A percentile compares a stretch with the other conserved stretches of the same genome.
Evolutionary conservation across 148 eudicot genomes (phyloP).

Genomic region (Suaeda aralocaspica): DNA sequence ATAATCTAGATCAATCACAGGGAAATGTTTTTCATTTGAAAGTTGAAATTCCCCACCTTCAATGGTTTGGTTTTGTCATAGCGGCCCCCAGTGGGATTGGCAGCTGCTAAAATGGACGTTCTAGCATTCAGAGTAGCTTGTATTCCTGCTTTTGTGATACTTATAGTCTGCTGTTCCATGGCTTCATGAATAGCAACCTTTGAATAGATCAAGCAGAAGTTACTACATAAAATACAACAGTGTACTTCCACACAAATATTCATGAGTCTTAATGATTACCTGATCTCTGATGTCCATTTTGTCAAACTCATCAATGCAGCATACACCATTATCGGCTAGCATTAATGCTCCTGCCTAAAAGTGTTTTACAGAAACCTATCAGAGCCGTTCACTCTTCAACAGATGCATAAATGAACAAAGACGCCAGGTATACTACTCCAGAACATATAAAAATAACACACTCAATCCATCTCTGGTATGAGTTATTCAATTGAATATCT

Average conservation of each 20-base stretch:
- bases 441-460: too few species aligned
- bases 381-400: slow-evolving; percentile 12
- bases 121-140: slow-evolving; percentile 96
- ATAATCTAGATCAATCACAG: neutral
- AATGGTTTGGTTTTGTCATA: slow-evolving; percentile 95
- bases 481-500: neutral
- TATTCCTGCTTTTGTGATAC: slow-evolving; percentile 98
- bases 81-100: slow-evolving; percentile 96
- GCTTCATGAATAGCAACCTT: slow-evolving; percentile 99
- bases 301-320: slow-evolving; percentile 99
- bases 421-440: neutral
- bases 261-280: slow-evolving; percentile 36
- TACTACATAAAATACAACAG: neutral
- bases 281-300: slow-evolving; percentile 97
- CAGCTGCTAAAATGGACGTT: slow-evolving; percentile 98
- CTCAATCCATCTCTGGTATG: too few species aligned
- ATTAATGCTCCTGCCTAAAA: slow-evolving; percentile 95
- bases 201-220: slow-evolving; percentile 16
- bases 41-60: slow-evolving; percentile 46
- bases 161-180: slow-evolving; percentile 98
- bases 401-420: neutral
- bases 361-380: slow-evolving; percentile 22
- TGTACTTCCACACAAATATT: neutral
- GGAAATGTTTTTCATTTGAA: neutral
- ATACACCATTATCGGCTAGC: slow-evolving; percentile 97